These are phyloP conservation scores for Verticillium zaregamsianum DNA, from an alignment of 2,329 filamentous ascomycete genomes.

Conservation along the genomic window DNA sequence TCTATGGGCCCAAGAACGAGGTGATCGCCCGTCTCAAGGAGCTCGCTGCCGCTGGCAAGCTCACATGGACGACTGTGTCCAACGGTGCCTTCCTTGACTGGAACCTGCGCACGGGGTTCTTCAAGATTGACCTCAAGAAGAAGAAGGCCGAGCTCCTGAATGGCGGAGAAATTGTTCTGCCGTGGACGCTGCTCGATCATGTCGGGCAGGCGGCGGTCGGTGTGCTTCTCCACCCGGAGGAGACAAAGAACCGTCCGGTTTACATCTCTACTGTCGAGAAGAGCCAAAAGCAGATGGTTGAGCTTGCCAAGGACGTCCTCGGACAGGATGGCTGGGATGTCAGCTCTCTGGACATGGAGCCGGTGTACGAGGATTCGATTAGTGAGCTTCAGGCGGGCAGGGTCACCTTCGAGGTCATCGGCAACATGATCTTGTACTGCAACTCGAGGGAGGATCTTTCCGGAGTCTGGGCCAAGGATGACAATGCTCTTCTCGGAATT, in stretches of 20 bases:
- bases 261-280: constrained; percentile 16
- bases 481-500: constrained; percentile 16
- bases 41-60: constrained; percentile 15
- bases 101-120: constrained; percentile 15
- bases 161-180: constrained; percentile 19
- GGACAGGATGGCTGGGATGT: constrained; percentile 15
- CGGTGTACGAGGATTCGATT: constrained; percentile 13
- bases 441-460: constrained; percentile 12
- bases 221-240: constrained; percentile 18
- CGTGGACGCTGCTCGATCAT: constrained; percentile 18
- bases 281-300: constrained; percentile 19
- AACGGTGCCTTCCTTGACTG: constrained; percentile 26
- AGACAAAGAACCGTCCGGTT: constrained; percentile 22
- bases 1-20: constrained; percentile 14
- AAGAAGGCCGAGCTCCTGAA: constrained; percentile 15
- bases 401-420: constrained; percentile 11
- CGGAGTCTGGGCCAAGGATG: constrained; percentile 10
- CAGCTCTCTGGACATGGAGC: constrained; percentile 10
- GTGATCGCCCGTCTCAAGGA: constrained; percentile 14
- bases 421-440: constrained; percentile 13
- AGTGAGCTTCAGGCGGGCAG: constrained; percentile 14
- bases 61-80: constrained; percentile 23
- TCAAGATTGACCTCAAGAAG: constrained; percentile 18
- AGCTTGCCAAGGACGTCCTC: constrained; percentile 13
- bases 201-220: constrained; percentile 21